Base-by-base conservation (phyloP, 495 filamentous ascomycete genomes). In the Tuber calosporum region DNA sequence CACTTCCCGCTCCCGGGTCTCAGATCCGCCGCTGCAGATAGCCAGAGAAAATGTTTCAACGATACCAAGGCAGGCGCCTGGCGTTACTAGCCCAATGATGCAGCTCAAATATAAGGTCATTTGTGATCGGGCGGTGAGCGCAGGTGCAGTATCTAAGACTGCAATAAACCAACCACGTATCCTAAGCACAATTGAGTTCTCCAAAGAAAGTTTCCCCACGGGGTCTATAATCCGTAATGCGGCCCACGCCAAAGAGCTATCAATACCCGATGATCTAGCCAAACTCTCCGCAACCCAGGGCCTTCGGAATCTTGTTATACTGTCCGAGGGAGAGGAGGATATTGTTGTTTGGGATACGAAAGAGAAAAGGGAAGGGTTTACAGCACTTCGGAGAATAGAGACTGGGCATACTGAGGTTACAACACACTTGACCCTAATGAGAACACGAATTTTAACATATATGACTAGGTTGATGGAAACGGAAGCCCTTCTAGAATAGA, bases 401-500 rank as follows among this genome's bases (percentile, higher is more conserved):
- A 58, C 53, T 30, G n/a, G 53, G 15, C 53, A 58, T 30, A 58
- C n/a, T 58, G 53, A 58, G 53, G n/a, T 58, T 30, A 9, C 17
- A 58, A 58, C 8, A 53, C 48, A 30, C n/a, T 30, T 13, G 53
- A 58, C 11, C 53, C 9, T 30, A 58, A 58, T 30, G 53, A 15
- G 17, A 30, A 30, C 53, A 30, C n/a, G 13, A 30, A 58, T 58
- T 58, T 30, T 30, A 53, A 53, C 45, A 30, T 30, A 30, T 48
- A n/a, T 15, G 9, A 62, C 19, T 69, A 77, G 74, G 62, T 73
- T 73, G 30, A 45, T 30, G 62, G 41, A 42, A 70, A 72, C 22
- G 70, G 53, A 68, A 78, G 75, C 30, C 76, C 74, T 48, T 53
- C 53, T 30, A 58, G 26, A 58, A n/a, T 2, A 30, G n/a, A 30